Base-by-base conservation (phyloP, 2,329 filamentous ascomycete genomes). In the Aspergillus niger region DNA sequence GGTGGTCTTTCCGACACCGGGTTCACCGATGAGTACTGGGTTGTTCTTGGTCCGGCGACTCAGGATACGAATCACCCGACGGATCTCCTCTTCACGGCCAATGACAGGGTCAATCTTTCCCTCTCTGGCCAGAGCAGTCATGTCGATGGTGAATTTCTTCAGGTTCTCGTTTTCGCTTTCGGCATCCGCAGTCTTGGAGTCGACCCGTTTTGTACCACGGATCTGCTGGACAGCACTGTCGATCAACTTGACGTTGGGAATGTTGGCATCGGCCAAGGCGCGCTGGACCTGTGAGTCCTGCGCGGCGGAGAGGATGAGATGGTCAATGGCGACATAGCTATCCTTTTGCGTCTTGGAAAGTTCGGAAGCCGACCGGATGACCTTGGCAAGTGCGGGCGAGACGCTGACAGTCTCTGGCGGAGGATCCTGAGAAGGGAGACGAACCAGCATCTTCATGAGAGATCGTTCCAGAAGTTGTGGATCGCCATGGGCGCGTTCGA, bases 31-130 rank as follows among this genome's bases (percentile, higher is more conserved):
- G 67, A 99, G 86, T 52, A 98, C 94, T 1, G 95, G 95, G 78
- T 99, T 99, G 83, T 99, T 98, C 85, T 98, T 98, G 63, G 94
- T 98, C 73, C 94, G 86, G 75, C 95, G 86, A 38, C 92, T 96
- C 64, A 98, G 82, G 65, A 98, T 98, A 60, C 94, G 89, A 67
- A 98, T 87, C 24, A 97, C 93, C 71, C 94, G 85, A 71, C 94
- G 85, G 70, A 97, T 97, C 76, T 98, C 95, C 73, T 97, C 94
- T 76, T 98, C 94, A 79, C 94, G 87, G 44, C 94, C 94, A 78
- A 98, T 98, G 75, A 98, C 94, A 2, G 94, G 94, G 75, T 98
- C 94, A 60, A 98, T 93, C 80, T 98, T 98, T 75, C 96, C 96
- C 80, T 99, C 95, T 75, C 93, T 86, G 62, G 95, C 95, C 88